Evolutionary conservation across 2,329 filamentous ascomycete species (phyloP).

Genomic region (Lasiodiplodia theobromae): DNA sequence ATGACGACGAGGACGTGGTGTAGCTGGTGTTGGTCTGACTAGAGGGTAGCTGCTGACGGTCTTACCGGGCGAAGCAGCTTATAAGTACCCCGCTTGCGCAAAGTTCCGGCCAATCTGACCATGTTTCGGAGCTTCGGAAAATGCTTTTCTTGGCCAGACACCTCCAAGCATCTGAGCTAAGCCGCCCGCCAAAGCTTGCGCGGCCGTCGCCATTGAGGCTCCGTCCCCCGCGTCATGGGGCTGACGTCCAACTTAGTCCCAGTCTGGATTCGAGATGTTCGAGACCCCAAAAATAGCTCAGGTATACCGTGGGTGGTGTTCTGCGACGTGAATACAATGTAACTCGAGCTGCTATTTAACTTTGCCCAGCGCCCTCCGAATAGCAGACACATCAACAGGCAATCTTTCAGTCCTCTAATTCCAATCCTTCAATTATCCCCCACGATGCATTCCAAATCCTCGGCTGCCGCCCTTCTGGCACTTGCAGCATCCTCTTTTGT

Average conservation of each 20-base stretch:
- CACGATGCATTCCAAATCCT: conserved; percentile 38
- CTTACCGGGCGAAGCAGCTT: conserved; percentile 2
- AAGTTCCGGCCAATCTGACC: neutral
- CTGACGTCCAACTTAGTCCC: neutral
- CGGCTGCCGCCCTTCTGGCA: conserved; percentile 31
- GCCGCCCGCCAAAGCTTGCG: conserved; percentile 18
- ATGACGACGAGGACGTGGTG: neutral
- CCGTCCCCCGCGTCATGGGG: conserved; percentile 3
- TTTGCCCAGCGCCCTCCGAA: neutral
- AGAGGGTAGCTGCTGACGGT: neutral
- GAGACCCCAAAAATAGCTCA: conserved; percentile 1
- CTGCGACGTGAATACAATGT: no score
- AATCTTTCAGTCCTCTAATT: neutral
- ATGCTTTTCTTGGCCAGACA: neutral
- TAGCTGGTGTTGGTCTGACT: conserved; percentile 14
- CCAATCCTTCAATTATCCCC: neutral
- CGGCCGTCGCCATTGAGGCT: conserved; percentile 7
- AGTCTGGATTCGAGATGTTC: neutral
- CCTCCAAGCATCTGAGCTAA: conserved; percentile 15
- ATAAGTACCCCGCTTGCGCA: conserved; percentile 5
- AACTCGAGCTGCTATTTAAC: neutral
- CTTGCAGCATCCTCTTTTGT: conserved; percentile 33
- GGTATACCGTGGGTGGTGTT: neutral
- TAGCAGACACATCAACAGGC: neutral
- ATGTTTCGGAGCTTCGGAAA: neutral